Conservation (phyloP, 495 filamentous ascomycete species). For the Xylaria flabelliformis region DNA sequence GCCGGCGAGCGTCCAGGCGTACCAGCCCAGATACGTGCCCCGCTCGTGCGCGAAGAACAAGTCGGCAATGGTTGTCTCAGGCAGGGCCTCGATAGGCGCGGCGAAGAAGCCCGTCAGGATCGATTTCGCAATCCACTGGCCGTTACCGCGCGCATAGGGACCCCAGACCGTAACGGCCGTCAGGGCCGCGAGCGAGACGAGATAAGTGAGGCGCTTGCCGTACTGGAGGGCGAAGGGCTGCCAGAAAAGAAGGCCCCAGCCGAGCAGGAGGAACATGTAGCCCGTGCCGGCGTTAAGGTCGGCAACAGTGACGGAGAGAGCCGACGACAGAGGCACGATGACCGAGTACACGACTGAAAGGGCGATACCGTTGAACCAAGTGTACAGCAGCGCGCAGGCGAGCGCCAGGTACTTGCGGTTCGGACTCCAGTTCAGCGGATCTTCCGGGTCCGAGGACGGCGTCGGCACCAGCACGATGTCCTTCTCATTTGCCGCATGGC, state of each 20-base stretch:
- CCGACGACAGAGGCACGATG: conserved; percentile 62
- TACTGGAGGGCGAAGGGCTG: conserved; percentile 71
- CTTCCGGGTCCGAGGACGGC: conserved; percentile 64
- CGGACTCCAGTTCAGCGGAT: conserved; percentile 68
- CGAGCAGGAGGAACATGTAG: conserved; percentile 67
- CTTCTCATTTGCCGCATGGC: conserved; percentile 48
- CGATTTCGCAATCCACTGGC: conserved; percentile 69
- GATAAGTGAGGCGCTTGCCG: conserved; percentile 69
- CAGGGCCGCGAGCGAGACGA: conserved; percentile 62
- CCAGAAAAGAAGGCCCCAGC: conserved; percentile 72
- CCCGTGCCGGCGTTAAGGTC: conserved; percentile 63
- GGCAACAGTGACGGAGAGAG: conserved; percentile 57
- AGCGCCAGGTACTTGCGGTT: conserved; percentile 62
- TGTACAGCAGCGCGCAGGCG: conserved; percentile 59
- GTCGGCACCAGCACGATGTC: conserved; percentile 67
- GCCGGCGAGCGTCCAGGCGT: conserved; percentile 66
- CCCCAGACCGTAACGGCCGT: conserved; percentile 53
- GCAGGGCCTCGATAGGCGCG: conserved; percentile 68
- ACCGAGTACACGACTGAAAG: conserved; percentile 68
- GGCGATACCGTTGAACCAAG: conserved; percentile 65
- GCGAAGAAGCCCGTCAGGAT: conserved; percentile 69
- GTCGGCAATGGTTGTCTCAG: conserved; percentile 67
- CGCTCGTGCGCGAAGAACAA: conserved; percentile 73
- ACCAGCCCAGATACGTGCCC: conserved; percentile 69
- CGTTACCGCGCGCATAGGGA: conserved; percentile 55